Evolutionary conservation across 345 rosid genomes (phyloP).

Genomic region (Salix koriyanagi): DNA sequence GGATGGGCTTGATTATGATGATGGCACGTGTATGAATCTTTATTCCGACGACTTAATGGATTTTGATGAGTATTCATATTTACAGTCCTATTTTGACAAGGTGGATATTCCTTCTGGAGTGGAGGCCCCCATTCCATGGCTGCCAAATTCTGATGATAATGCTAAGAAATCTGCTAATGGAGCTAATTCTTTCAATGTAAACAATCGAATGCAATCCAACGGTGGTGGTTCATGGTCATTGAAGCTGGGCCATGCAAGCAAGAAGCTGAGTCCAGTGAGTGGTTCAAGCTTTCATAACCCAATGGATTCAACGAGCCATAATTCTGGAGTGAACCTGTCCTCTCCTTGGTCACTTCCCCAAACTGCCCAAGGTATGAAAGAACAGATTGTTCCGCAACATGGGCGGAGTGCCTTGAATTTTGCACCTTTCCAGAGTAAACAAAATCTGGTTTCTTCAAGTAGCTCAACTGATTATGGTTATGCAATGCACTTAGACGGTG

Average conservation of each 20-base stretch:
- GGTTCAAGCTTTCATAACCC: constrained; percentile 17
- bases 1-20: constrained; percentile 31
- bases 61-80: constrained; percentile 41
- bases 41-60: constrained; percentile 32
- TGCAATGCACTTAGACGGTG: constrained; percentile 10
- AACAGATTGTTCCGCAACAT: constrained; percentile 19
- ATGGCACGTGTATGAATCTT: constrained; percentile 10
- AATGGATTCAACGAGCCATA: constrained; percentile 12
- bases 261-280: constrained; percentile 20
- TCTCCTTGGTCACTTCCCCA: constrained; percentile 13
- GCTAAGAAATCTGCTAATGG: constrained; percentile 20
- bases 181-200: constrained; percentile 16
- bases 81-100: constrained; percentile 67
- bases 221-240: constrained; percentile 4
- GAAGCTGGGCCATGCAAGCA: constrained; percentile 11
- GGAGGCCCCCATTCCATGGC: constrained; percentile 70
- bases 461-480: constrained; percentile 17
- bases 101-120: constrained; percentile 71
- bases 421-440: constrained; percentile 16
- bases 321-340: constrained; percentile 24
- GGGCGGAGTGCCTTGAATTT: constrained; percentile 10
- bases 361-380: constrained; percentile 21
- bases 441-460: constrained; percentile 21
- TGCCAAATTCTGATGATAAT: constrained; percentile 31
- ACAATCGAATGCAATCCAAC: not conserved